Base-by-base conservation (phyloP, 2,329 filamentous ascomycete genomes). In the Zymoseptoria pseudotritici region DNA sequence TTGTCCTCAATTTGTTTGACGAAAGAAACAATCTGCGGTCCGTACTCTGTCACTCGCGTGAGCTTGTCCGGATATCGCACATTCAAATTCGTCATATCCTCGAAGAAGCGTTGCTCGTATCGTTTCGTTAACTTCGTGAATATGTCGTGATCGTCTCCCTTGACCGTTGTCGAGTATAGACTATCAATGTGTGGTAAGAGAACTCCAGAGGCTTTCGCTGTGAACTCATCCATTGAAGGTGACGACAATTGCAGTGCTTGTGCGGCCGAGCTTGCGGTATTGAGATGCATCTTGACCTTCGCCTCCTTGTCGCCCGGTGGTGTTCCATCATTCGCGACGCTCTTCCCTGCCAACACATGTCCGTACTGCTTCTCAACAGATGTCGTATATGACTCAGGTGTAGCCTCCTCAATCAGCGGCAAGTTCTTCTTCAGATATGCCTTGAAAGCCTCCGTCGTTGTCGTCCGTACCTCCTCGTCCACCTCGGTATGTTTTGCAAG, bases 11-110 rank as follows among this genome's bases (percentile, higher is more conserved):
- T 90, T 65, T 83, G 85, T 69, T 93, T 83, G 0, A 97, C 90
- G 64, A 96, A 97, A 9, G 83, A 79, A 53, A 89, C 90, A 70
- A 97, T 97, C 70, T 96, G 86, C 0, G 87, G 86, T 3, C 93
- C 89, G 67, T 94, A 97, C 69, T 96, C 91, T 0, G 91, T 96
- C n/a, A 97, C 93, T 59, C 92, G 81, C 0, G 91, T 96, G 24
- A 96, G 79, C 36, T 88, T 83, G 69, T 95, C 89, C 0, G 93
- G 91, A 21, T 86, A 82, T 49, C 93, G 79, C 10, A 96, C 90
- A 69, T 97, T 97, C 55, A 97, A 78, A 6, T 86, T 85, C 62
- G 86, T 82, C 87, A 97, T 92, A 69, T 97, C 93, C 59, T 89
- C 85, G 72, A 89, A 88, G 75, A 97, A 97, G 13, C 90, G 83